Conservation (phyloP, 805 yeast species). For the Sugiyamaella boreocaroliniensis region DNA sequence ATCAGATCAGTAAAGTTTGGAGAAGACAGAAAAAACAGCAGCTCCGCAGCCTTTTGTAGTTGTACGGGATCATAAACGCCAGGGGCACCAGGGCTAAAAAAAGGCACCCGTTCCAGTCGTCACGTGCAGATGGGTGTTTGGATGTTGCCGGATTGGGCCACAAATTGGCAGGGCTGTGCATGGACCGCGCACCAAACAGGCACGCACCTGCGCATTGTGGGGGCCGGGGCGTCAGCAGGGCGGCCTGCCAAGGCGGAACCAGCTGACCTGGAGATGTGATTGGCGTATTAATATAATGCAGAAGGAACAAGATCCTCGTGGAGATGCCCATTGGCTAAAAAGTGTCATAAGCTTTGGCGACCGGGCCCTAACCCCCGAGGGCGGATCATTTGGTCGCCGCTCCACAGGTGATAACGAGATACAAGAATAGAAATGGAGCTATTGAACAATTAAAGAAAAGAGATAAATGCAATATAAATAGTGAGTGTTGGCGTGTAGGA, state of each 20-base stretch:
- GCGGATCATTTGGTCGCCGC: too few species aligned
- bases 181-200: neutral
- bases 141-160: neutral
- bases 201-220: neutral
- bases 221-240: neutral
- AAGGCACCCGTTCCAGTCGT: neutral
- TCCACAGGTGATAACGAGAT: too few species aligned
- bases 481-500: neutral
- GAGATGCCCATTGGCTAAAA: neutral
- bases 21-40: neutral
- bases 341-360: neutral
- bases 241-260: neutral
- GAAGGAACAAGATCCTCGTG: too few species aligned
- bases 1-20: neutral
- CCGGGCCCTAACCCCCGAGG: neutral
- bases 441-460: too few species aligned
- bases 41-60: neutral
- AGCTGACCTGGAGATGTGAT: neutral
- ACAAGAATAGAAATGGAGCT: too few species aligned
- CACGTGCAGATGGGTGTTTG: conserved; percentile 2
- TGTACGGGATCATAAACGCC: neutral
- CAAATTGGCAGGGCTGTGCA: neutral
- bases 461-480: too few species aligned
- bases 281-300: too few species aligned
- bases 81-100: neutral